Percentiles rank a stretch among this genome's conserved stretches.
Conservation (phyloP, 75 land plant genomes). For the Sequoiadendron giganteum region DNA sequence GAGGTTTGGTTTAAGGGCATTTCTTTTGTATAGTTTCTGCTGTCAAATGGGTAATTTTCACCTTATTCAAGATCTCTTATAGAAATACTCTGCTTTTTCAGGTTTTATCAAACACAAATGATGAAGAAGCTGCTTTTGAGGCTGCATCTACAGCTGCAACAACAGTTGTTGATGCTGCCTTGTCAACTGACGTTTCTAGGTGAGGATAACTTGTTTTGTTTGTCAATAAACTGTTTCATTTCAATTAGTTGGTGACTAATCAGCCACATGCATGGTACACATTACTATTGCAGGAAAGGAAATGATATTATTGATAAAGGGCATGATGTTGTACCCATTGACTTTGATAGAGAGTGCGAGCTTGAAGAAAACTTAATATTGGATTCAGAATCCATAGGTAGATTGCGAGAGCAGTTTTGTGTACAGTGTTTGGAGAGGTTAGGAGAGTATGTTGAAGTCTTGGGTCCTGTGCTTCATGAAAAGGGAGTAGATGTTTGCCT, state of each 20-base stretch:
- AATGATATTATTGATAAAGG: slow-evolving; percentile 21
- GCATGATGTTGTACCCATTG: slow-evolving; percentile 20
- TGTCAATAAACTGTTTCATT: background rate
- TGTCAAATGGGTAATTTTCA: background rate
- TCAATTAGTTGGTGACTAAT: background rate
- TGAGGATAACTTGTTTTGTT: slow-evolving; percentile 13
- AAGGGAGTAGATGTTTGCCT: slow-evolving; percentile 99
- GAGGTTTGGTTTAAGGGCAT: slow-evolving; percentile 49
- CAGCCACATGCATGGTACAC: background rate
- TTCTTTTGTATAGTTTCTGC: background rate
- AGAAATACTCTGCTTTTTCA: slow-evolving; percentile 15
- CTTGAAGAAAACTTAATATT: slow-evolving; percentile 43
- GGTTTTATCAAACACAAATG: slow-evolving; percentile 52
- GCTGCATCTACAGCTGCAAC: slow-evolving; percentile 93
- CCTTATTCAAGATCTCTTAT: background rate
- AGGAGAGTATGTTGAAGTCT: slow-evolving; percentile 94
- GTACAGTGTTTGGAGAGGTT: slow-evolving; percentile 89
- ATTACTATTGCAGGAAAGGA: slow-evolving; percentile 20
- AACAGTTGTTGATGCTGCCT: slow-evolving; percentile 92
- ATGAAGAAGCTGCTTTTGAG: slow-evolving; percentile 73
- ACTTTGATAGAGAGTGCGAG: slow-evolving; percentile 42
- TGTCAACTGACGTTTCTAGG: slow-evolving; percentile 65
- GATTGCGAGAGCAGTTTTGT: slow-evolving; percentile 70
- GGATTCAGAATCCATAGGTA: slow-evolving; percentile 54
- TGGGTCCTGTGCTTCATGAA: slow-evolving; percentile 94